Percentiles rank a stretch among this genome's conserved stretches.
phyloP scores from a whole-genome alignment of 352 stramenopile species.

The Saprolegnia parasitica region DNA sequence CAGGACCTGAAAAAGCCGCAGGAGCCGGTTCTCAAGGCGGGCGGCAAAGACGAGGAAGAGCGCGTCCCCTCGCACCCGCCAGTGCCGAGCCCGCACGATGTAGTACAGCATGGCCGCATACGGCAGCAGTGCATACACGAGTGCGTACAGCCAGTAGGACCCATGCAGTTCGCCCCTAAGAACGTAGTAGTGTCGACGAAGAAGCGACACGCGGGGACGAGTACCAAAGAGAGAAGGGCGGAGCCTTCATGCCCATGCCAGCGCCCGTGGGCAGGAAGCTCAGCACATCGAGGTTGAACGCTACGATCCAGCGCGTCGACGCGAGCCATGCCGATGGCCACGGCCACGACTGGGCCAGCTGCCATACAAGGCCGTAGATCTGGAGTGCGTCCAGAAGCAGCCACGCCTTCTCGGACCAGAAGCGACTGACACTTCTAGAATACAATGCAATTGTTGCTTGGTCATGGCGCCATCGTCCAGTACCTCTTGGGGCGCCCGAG shows the following conservation, averaged over 20 bases:
- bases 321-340: conserved; percentile 56
- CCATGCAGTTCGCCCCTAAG: conserved; percentile 31
- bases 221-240: conserved; percentile 18
- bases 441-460: no score
- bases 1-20: conserved; percentile 44
- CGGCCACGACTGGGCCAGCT: conserved; percentile 72
- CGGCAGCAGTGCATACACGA: conserved; percentile 26
- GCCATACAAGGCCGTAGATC: conserved; percentile 66
- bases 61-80: conserved; percentile 31
- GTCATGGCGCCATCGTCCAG: no score
- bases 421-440: conserved; percentile 37
- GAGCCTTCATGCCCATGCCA: conserved; percentile 5
- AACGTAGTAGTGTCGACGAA: not conserved
- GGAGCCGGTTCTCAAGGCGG: conserved; percentile 43
- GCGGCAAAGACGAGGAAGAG: conserved; percentile 7
- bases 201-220: not conserved
- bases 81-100: not conserved
- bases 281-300: conserved; percentile 48
- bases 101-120: not conserved
- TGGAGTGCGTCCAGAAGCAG: conserved; percentile 47
- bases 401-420: conserved; percentile 58
- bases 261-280: conserved; percentile 33
- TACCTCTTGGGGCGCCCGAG: not conserved
- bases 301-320: conserved; percentile 48
- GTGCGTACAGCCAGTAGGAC: conserved; percentile 57